Evolutionary conservation across 2,329 filamentous ascomycete species (phyloP), one percentile per base, ranked within the genome.

Genomic region (Calcarisporium arbuscula): DNA sequence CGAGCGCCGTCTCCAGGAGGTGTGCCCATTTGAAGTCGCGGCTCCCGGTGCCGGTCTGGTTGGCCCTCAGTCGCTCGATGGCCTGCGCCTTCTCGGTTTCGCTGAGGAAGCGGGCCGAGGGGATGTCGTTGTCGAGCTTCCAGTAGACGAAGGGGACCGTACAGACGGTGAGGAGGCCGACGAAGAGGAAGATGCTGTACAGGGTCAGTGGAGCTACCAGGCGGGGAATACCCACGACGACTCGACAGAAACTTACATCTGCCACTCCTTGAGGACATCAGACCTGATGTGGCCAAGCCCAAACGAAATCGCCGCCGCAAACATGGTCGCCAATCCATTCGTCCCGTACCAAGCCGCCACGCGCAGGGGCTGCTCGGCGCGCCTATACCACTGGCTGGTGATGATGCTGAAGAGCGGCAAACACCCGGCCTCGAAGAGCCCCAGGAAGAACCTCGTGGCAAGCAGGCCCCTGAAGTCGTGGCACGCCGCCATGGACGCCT

Each of bases 31-130:
- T 82, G 57, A 81, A 84, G 41, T 82, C 70, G 43, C 78, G 77
- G 41, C 77, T 82, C 2, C 80, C 81, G 12, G 84, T 79, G 1
- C 85, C 85, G 40, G 85, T 85, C 52, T 86, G 77, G 47, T 90
- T 90, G 16, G 77, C 68, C 0, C 83, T 69, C 6, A 90, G 74
- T 0, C 85, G 70, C 43, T 86, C 84, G 18, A 88, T 64, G 0
- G 80, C 82, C 27, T 86, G 67, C 0, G 77, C 53, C 10, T 77
- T 75, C 44, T 90, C 85, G 29, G 76, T 67, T 34, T 80, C 71
- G 7, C 64, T 81, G 18, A 92, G 49, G 38, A 72, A 75, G 11
- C 70, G 63, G 1, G 70, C 70, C 0, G 70, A 69, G 0, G 65
- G 51, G 14, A 80, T 68, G 42, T 79, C 74, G 49, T 72, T 71